Evolutionary conservation across 2,329 filamentous ascomycete genomes (phyloP).

Genomic region (Fusarium haematococcum): DNA sequence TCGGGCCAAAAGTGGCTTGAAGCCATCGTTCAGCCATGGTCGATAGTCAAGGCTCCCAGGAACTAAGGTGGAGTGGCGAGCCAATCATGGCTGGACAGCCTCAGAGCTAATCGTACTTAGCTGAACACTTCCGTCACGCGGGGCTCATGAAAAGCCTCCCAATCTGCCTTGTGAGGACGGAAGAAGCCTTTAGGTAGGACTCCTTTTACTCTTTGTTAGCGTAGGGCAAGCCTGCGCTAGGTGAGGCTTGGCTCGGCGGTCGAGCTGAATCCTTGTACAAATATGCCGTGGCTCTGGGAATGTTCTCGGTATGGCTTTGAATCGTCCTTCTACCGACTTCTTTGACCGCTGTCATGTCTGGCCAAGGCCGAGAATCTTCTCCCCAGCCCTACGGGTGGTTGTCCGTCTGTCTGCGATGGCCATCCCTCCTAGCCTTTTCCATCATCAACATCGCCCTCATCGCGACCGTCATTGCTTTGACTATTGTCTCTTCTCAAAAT

Average conservation of each 20-base stretch:
- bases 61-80: constrained; percentile 1
- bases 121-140: neutral
- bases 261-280: neutral
- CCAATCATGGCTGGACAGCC: neutral
- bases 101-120: neutral
- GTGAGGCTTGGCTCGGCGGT: neutral
- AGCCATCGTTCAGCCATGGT: neutral
- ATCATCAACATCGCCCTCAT: constrained; percentile 14
- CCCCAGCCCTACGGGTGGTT: constrained; percentile 20
- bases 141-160: neutral
- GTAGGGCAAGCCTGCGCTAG: neutral
- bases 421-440: constrained; percentile 16
- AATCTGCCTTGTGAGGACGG: neutral
- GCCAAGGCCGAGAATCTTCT: neutral
- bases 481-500: constrained; percentile 7
- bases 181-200: neutral
- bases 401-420: constrained; percentile 16
- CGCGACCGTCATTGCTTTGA: constrained; percentile 6
- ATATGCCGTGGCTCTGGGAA: neutral
- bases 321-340: neutral
- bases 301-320: neutral
- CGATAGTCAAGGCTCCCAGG: neutral
- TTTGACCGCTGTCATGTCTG: neutral
- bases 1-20: constrained; percentile 7
- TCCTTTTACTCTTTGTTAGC: neutral